phyloP scores from a whole-genome alignment of 495 filamentous ascomycete species.

The Aspergillus nanangensis region DNA sequence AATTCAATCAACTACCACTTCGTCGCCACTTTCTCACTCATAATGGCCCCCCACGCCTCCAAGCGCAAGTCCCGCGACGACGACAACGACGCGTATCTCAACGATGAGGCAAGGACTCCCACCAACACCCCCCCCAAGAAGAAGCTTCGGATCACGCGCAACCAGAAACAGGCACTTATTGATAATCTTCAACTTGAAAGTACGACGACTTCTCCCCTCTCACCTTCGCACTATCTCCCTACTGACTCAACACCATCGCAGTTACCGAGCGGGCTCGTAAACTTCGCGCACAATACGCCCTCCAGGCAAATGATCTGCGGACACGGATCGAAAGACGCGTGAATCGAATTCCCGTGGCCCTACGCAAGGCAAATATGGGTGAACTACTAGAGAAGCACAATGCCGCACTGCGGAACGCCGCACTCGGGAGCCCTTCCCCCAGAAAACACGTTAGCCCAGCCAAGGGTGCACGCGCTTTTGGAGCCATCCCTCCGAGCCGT shows the following conservation, averaged over 20 bases:
- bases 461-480: slow-evolving; percentile 26
- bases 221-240: not conserved
- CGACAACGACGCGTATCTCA: slow-evolving; percentile 29
- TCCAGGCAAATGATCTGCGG: slow-evolving; percentile 78
- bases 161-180: slow-evolving; percentile 82
- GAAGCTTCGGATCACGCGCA: slow-evolving; percentile 62
- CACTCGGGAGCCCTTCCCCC: slow-evolving; percentile 24
- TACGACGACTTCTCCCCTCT: slow-evolving; percentile 35
- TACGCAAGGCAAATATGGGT: slow-evolving; percentile 79
- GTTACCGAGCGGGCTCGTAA: slow-evolving; percentile 91
- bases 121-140: slow-evolving; percentile 58
- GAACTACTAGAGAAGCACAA: slow-evolving; percentile 65
- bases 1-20: too few species aligned
- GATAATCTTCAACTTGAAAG: slow-evolving; percentile 93
- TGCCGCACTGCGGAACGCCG: slow-evolving; percentile 21
- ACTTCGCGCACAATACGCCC: slow-evolving; percentile 82
- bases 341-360: slow-evolving; percentile 79
- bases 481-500: slow-evolving; percentile 25
- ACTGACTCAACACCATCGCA: slow-evolving; percentile 33
- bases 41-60: slow-evolving; percentile 51
- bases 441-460: slow-evolving; percentile 25
- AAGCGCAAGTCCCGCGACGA: slow-evolving; percentile 58
- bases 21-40: slow-evolving; percentile 5
- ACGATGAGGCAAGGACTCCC: slow-evolving; percentile 36
- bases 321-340: slow-evolving; percentile 90